Conservation (phyloP, 306 rosid species). For the Vigna reflexopilosa region DNA sequence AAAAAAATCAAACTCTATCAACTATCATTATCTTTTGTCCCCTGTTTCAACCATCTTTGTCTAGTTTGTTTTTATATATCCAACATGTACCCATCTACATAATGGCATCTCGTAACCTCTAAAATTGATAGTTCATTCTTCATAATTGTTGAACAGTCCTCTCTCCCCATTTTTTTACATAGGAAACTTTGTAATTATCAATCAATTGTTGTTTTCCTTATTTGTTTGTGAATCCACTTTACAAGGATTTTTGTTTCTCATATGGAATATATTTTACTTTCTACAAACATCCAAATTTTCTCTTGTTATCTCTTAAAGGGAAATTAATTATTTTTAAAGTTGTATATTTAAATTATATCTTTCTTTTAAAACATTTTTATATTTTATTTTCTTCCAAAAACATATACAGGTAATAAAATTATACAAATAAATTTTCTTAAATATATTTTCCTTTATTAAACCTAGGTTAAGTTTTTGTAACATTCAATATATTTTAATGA, state of each 20-base stretch:
- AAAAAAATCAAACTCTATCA: conserved; percentile 8
- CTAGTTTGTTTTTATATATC: conserved; percentile 17
- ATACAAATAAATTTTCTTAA: too few species aligned
- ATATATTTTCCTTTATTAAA: too few species aligned
- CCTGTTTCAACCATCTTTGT: conserved; percentile 36
- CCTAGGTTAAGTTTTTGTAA: too few species aligned
- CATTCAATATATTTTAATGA: too few species aligned
- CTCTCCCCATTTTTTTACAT: neutral
- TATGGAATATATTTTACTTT: neutral
- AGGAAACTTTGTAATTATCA: neutral
- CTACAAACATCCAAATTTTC: too few species aligned
- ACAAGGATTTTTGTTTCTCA: too few species aligned
- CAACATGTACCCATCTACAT: conserved; percentile 11
- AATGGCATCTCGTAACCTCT: conserved; percentile 23
- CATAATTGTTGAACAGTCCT: conserved; percentile 1
- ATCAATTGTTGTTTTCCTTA: conserved; percentile 17
- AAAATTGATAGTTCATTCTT: conserved; percentile 18
- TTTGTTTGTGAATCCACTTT: neutral
- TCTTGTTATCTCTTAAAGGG: too few species aligned
- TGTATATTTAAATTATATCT: too few species aligned
- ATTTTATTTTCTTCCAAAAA: too few species aligned
- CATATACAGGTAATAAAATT: too few species aligned
- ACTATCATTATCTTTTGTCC: conserved; percentile 28
- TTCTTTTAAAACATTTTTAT: too few species aligned
- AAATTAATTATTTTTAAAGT: too few species aligned